Evolutionary conservation across 2,329 filamentous ascomycete species (phyloP), one percentile per base, ranked within the genome.

Genomic region (Alternaria sp.): DNA sequence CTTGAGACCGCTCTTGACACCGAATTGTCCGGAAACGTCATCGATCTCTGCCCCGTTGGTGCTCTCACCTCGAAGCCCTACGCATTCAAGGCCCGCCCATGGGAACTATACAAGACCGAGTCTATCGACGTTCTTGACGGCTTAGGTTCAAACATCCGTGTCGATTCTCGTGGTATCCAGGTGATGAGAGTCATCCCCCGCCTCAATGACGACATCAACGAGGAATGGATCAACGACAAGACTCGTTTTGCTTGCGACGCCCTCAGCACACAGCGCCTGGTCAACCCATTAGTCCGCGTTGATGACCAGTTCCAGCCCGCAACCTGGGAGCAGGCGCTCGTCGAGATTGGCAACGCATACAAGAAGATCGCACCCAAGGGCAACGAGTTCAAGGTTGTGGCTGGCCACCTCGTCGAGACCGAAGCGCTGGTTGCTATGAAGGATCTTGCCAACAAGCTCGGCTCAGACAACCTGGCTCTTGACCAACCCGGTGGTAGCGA

Each of bases 171-270:
- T 73, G 95, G 95, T 59, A 84, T 97, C 66, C 93, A 98, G 81
- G 94, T 99, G 51, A 97, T 99, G 93, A 90, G 95, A 71, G 85
- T 99, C 60, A 77, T 97, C 14, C 95, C 95, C 59, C 88, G 95
- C 71, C 85, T 99, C 61, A 99, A 99, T 78, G 95, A 99, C 76
- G 93, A 98, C 72, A 88, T 99, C 72, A 99, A 99, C 79, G 95
- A 99, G 82, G 95, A 99, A 80, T 99, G 95, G 95, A 98, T 99
- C 79, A 95, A 98, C 80, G 95, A 99, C 83, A 99, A 98, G 85
- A 89, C 92, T 39, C 88, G 95, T 66, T 99, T 98, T 78, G 94
- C 95, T 40, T 96, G 93, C 77, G 95, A 99, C 77, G 95, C 95
- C 49, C 85, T 99, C 67, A 96, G 93, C 86, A 98, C 94, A 45